Conservation (phyloP, 805 yeast genomes). For the Yamadazyma philogaea region DNA sequence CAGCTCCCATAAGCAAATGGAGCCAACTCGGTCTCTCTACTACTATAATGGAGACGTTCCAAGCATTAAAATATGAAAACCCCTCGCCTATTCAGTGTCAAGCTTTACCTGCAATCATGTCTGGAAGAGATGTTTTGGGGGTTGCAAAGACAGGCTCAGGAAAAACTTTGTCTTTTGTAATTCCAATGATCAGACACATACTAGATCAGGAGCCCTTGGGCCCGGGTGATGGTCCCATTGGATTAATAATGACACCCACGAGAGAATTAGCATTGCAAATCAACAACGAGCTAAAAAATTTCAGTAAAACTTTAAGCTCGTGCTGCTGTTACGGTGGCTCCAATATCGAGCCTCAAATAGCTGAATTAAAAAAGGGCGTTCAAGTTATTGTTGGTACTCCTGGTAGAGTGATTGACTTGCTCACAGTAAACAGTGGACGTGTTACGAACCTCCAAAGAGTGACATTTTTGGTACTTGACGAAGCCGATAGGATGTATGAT, state of each 20-base stretch:
- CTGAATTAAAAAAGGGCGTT: constrained; percentile 71
- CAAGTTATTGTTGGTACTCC: constrained; percentile 92
- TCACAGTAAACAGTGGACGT: constrained; percentile 80
- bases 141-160: constrained; percentile 98
- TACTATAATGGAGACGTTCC: constrained; percentile 50
- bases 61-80: constrained; percentile 46
- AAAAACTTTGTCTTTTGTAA: constrained; percentile 81
- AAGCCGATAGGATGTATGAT: constrained; percentile 96
- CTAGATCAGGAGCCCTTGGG: constrained; percentile 60
- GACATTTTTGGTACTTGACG: constrained; percentile 86
- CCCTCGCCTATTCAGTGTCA: constrained; percentile 93
- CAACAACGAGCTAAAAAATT: constrained; percentile 57
- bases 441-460: constrained; percentile 64
- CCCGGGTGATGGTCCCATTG: constrained; percentile 67
- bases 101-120: constrained; percentile 86
- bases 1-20: constrained; percentile 74
- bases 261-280: constrained; percentile 90
- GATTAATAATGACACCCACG: constrained; percentile 82
- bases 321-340: constrained; percentile 92
- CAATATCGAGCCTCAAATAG: constrained; percentile 75
- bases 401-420: constrained; percentile 85
- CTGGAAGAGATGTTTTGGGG: constrained; percentile 87
- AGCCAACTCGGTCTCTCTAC: constrained; percentile 75
- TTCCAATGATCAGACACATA: constrained; percentile 84
- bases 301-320: constrained; percentile 52